Percentiles rank a stretch among this genome's conserved stretches.
These are phyloP conservation scores for Boletus patriciae DNA, from an alignment of 768 basidiomycete species.

Conservation along the genomic window DNA sequence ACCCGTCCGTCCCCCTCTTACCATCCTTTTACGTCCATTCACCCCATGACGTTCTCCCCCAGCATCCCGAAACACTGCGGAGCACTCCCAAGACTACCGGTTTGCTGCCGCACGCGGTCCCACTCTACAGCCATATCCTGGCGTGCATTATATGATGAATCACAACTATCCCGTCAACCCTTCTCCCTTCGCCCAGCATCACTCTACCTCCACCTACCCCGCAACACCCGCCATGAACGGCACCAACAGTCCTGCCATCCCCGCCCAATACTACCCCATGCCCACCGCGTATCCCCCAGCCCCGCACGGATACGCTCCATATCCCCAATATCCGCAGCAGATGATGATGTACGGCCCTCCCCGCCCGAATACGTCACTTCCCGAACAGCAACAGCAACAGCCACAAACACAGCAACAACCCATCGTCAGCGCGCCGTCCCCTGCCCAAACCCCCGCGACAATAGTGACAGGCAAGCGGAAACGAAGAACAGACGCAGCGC, in stretches of 20 bases:
- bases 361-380: conserved; percentile 37
- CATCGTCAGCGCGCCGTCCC: conserved; percentile 35
- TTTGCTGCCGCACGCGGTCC: conserved; percentile 40
- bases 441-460: conserved; percentile 35
- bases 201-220: conserved; percentile 39
- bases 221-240: conserved; percentile 38
- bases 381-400: conserved; percentile 33
- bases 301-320: conserved; percentile 51
- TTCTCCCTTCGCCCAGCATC: conserved; percentile 47
- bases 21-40: neutral
- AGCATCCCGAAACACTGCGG: conserved; percentile 20
- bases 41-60: conserved; percentile 10
- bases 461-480: conserved; percentile 56
- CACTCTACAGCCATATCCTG: conserved; percentile 56
- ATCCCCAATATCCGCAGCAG: conserved; percentile 54
- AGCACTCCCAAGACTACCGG: conserved; percentile 30
- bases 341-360: conserved; percentile 68
- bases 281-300: conserved; percentile 48
- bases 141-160: conserved; percentile 65
- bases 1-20: conserved; percentile 20
- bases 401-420: conserved; percentile 25
- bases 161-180: conserved; percentile 64
- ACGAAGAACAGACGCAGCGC: conserved; percentile 46
- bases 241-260: conserved; percentile 40
- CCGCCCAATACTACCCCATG: conserved; percentile 56